Evolutionary conservation across 306 rosid species (phyloP), one percentile per base, ranked within the genome.

Genomic region (Rosa rugosa): DNA sequence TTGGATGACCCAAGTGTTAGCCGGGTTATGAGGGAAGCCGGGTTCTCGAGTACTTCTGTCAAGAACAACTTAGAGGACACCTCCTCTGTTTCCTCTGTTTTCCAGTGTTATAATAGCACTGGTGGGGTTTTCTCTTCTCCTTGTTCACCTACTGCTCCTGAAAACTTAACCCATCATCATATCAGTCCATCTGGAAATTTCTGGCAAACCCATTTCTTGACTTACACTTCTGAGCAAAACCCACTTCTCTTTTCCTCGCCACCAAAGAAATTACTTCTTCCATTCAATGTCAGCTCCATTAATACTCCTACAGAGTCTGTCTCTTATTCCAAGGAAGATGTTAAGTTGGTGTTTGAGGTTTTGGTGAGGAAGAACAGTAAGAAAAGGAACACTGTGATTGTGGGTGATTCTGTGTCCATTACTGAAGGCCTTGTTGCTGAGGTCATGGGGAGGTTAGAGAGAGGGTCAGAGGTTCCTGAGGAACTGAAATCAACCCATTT

Each of bases 11-110:
- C 99, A 13, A 86, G 92, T 82, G 99, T 96, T 38, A 96, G 97
- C 76, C 85, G 98, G 77, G 99, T 96, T 71, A 96, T 96, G 99
- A 88, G 97, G 71, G 99, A 96, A 56, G 99, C 99, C 60, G 97
- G 99, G 3, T 93, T 91, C 75, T 91, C 97, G 0, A 96, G 99
- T 71, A 87, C 90, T 54, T 83, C 85, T 54, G 94, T 93, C 38
- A 96, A 96, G 82, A 85, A 50, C 88, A 91, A 86, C 63, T 60
- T 95, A 7, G 93, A 92, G 34, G 91, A 95, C 57, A 62, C 80
- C 17, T 69, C 81, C 44, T 78, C 89, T 16, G 59, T 86, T 5
- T 59, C 88, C 72, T 83, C 97, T 57, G 88, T 90, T 73, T 91
- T 88, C 44, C 91, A 86, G 74, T 90, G 88, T 83, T 87, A 86